Percentiles rank a stretch among this genome's conserved stretches.
Evolutionary conservation across 2,329 filamentous ascomycete species (phyloP).

Genomic region (Claviceps pazoutovae): DNA sequence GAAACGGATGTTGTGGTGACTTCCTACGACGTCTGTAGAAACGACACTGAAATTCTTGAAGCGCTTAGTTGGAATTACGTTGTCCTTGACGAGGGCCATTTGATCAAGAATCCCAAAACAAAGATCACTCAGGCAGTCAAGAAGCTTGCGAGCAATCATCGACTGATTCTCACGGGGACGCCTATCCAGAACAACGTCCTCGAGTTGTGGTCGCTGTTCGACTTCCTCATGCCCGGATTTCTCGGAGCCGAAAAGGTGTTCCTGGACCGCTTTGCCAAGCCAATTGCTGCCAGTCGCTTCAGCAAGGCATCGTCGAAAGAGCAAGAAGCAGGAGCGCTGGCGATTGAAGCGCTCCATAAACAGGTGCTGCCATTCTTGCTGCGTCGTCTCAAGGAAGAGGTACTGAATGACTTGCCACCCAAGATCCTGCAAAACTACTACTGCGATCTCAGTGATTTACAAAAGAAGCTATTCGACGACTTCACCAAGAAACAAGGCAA

Average conservation of each 20-base stretch:
- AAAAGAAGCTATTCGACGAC: constrained; percentile 90
- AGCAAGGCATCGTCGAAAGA: constrained; percentile 97
- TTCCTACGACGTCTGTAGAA: constrained; percentile 94
- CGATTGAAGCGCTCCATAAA: constrained; percentile 96
- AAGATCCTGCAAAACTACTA: constrained; percentile 99
- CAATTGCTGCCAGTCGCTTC: constrained; percentile 85
- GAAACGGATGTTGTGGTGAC: constrained; percentile 89
- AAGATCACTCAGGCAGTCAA: constrained; percentile 94
- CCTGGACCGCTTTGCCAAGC: constrained; percentile 85
- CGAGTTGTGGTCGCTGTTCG: constrained; percentile 94
- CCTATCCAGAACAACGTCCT: constrained; percentile 97
- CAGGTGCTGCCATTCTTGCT: constrained; percentile 94
- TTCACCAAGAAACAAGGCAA: constrained; percentile 90
- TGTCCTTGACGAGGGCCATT: constrained; percentile 89
- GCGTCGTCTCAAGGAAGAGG: constrained; percentile 92
- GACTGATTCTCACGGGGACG: constrained; percentile 89
- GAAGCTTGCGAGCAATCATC: constrained; percentile 76
- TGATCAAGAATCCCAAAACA: constrained; percentile 97
- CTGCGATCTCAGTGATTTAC: constrained; percentile 89
- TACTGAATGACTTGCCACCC: constrained; percentile 85
- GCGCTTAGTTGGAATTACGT: constrained; percentile 93
- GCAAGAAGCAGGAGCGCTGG: constrained; percentile 89
- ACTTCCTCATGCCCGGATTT: constrained; percentile 98
- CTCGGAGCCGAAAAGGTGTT: constrained; percentile 92
- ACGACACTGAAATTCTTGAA: constrained; percentile 75